Evolutionary conservation across 257 asterid genomes (phyloP), one percentile per base, ranked within the genome.

Genomic region (Gynochthodes officinalis): DNA sequence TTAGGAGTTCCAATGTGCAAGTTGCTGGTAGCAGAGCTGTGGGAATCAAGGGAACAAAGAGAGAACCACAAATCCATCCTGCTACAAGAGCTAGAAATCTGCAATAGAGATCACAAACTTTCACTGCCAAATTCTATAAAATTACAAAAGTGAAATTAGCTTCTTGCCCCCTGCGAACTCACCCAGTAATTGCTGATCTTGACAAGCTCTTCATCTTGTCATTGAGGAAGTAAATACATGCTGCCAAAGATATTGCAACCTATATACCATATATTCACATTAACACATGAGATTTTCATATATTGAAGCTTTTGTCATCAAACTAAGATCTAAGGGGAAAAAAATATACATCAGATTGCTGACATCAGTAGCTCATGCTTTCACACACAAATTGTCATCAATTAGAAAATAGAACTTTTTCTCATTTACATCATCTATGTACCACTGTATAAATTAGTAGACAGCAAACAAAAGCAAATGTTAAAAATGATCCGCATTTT

Each of bases 191-290:
- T 73, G 90, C 80, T 75, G 97, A 90, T 85, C 99, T 85, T 78
- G 84, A 78, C 79, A 95, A 43, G 83, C 89, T 95, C 81, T 95
- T 90, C 83, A 84, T 92, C 86, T 95, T 95, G 90, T 91, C 99
- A 74, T 91, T 88, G 66, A 94, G 93, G 88, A 92, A 95, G 86
- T 88, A 95, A 77, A 95, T 81, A 91, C 98, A 95, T 69, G 97
- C 99, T 68, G 84, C 96, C 76, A 95, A 81, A 75, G 98, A 95
- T 73, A 95, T 75, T 27, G 99, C 99, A 55, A 95, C 96, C 98
- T 92, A 87, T 66, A 68, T 70, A 13, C 21, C 48, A 25, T 11
- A 25, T 6, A 64, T 42, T n/a, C 21, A 42, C 4, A 33, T 49
- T 27, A 43, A 44, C 18, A 55, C 16, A 27, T 30, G 54, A 50